Evolutionary conservation across 306 rosid genomes (phyloP).

Genomic region (Geum urbanum): DNA sequence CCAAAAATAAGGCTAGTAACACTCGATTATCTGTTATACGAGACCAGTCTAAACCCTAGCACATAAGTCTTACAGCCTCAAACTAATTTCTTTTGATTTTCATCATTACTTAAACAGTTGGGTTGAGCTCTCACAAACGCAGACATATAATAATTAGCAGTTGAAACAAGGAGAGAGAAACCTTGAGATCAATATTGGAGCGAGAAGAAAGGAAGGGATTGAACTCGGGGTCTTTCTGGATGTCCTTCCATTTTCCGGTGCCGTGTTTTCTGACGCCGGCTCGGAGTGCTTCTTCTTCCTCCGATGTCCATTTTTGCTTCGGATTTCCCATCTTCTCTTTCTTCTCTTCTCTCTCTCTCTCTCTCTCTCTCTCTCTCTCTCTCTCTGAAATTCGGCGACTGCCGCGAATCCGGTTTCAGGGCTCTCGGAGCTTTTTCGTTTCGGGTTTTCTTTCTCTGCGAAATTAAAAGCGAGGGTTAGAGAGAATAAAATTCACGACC

Average conservation of each 20-base stretch:
- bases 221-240: slow-evolving; percentile 51
- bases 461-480: too few species aligned
- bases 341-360: slow-evolving; percentile 3
- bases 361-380: not conserved
- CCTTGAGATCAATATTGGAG: slow-evolving; percentile 52
- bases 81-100: too few species aligned
- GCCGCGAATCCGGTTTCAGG: not conserved
- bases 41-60: not conserved
- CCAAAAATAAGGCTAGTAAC: not conserved
- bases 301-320: slow-evolving; percentile 48
- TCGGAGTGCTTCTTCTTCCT: slow-evolving; percentile 46
- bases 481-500: too few species aligned
- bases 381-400: not conserved
- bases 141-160: too few species aligned
- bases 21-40: not conserved
- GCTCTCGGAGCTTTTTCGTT: too few species aligned
- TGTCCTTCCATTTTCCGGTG: slow-evolving; percentile 49
- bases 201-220: slow-evolving; percentile 35
- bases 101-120: too few species aligned
- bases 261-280: slow-evolving; percentile 43
- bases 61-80: not conserved
- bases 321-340: slow-evolving; percentile 39
- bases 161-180: not conserved
- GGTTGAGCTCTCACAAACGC: too few species aligned
- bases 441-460: too few species aligned